A percentile compares a stretch with the other conserved stretches of the same genome.
phyloP scores from a whole-genome alignment of 352 stramenopile species.

The Phytophthora crassamura region DNA sequence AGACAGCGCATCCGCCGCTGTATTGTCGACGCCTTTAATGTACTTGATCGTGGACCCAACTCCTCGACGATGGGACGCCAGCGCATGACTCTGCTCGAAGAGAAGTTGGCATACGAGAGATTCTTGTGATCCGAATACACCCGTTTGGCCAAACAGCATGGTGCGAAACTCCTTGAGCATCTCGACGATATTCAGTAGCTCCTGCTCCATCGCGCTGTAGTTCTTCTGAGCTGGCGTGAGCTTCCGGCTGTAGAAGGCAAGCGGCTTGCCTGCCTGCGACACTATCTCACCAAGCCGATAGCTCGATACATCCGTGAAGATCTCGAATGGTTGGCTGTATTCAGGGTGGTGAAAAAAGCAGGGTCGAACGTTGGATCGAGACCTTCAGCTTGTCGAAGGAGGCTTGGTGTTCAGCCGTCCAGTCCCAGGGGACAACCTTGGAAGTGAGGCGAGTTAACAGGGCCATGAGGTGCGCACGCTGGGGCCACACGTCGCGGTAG shows the following conservation, averaged over 20 bases:
- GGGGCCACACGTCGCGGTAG: conserved; percentile 6
- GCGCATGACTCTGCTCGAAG: not conserved
- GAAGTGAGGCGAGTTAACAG: conserved; percentile 1
- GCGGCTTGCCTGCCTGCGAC: conserved; percentile 4
- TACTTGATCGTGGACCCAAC: conserved; percentile 6
- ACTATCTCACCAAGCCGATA: conserved; percentile 9
- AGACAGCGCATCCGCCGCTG: not conserved
- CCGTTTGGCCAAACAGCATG: conserved; percentile 5
- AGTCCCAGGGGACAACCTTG: conserved; percentile 4
- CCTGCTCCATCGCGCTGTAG: conserved; percentile 15
- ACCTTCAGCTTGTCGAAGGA: conserved; percentile 7
- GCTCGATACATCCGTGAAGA: conserved; percentile 9
- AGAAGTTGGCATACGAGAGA: conserved; percentile 7
- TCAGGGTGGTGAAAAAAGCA: conserved; percentile 14
- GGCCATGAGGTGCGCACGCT: conserved; percentile 3
- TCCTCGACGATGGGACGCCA: conserved; percentile 8
- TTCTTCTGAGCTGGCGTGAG: conserved; percentile 3
- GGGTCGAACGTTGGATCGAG: not conserved
- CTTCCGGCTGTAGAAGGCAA: conserved; percentile 12
- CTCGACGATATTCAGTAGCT: conserved; percentile 6
- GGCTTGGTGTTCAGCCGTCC: not conserved
- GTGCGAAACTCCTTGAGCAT: conserved; percentile 1
- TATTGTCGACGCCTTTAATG: conserved; percentile 3
- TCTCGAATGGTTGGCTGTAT: conserved; percentile 2
- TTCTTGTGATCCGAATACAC: conserved; percentile 16